phyloP scores from a whole-genome alignment of 441 rosid species.

The Flueggea neowawraea region DNA sequence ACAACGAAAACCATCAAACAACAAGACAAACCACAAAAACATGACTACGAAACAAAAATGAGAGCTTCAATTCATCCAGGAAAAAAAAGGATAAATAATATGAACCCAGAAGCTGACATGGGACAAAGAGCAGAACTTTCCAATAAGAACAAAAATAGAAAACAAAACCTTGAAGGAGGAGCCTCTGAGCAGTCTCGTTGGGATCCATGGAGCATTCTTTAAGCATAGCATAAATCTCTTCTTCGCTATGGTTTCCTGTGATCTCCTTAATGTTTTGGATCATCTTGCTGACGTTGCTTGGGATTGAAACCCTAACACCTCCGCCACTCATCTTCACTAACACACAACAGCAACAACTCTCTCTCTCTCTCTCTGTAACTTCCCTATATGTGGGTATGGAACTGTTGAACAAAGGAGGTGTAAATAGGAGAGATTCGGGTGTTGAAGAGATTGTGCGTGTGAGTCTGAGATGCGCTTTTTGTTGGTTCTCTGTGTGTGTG shows the following conservation, averaged over 20 bases:
- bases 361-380: not conserved
- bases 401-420: too few species aligned
- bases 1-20: constrained; percentile 11
- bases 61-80: constrained; percentile 19
- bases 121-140: not conserved
- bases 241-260: constrained; percentile 75
- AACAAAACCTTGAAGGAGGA: constrained; percentile 59
- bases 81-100: constrained; percentile 6
- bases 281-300: constrained; percentile 49
- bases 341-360: not conserved
- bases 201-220: constrained; percentile 94
- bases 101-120: constrained; percentile 8
- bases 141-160: constrained; percentile 1
- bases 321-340: constrained; percentile 69
- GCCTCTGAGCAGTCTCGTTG: constrained; percentile 74
- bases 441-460: too few species aligned
- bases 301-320: constrained; percentile 76
- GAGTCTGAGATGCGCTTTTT: too few species aligned
- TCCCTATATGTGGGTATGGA: not conserved
- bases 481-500: too few species aligned
- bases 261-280: constrained; percentile 80
- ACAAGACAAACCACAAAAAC: not conserved
- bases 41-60: constrained; percentile 11
- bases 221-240: constrained; percentile 94
- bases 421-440: too few species aligned